These are phyloP conservation scores for Penicillium sp. DNA, from an alignment of 2,329 filamentous ascomycete genomes.

Conservation along the genomic window DNA sequence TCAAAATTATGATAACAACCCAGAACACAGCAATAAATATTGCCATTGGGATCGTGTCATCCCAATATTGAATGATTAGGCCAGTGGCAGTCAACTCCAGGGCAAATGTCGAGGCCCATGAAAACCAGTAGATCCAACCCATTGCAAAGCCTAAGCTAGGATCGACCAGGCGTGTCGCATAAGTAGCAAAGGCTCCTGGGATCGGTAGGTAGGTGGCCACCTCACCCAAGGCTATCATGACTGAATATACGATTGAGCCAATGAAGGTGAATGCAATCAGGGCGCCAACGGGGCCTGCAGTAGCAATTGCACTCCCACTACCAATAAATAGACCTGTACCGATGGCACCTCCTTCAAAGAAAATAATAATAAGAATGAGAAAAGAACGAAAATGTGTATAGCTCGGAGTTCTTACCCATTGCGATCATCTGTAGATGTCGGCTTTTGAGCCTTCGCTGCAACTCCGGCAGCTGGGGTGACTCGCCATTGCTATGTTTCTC, in stretches of 20 bases:
- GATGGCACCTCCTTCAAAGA: conserved; percentile 6
- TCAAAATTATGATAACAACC: conserved; percentile 9
- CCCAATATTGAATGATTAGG: conserved; percentile 11
- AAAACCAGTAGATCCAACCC: conserved; percentile 59
- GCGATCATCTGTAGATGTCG: conserved; percentile 13
- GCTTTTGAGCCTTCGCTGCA: conserved; percentile 10
- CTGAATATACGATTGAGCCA: conserved; percentile 9
- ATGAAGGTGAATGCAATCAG: conserved; percentile 8
- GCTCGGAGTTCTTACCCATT: conserved; percentile 2
- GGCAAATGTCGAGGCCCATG: conserved; percentile 53
- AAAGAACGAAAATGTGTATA: background rate
- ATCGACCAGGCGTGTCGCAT: conserved; percentile 8
- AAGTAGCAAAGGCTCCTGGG: conserved; percentile 7
- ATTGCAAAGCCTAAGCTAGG: conserved; percentile 10
- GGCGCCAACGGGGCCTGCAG: conserved; percentile 4
- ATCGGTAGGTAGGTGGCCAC: conserved; percentile 10
- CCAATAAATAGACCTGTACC: conserved; percentile 9
- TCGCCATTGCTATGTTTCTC: conserved; percentile 6
- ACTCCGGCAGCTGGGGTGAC: background rate
- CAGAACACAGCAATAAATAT: conserved; percentile 10
- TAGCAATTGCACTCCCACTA: conserved; percentile 6
- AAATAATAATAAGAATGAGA: background rate
- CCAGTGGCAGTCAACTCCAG: conserved; percentile 9
- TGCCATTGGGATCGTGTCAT: conserved; percentile 6
- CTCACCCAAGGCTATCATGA: conserved; percentile 10